Base-by-base conservation (phyloP, 345 rosid genomes). In the Citrus glauca region DNA sequence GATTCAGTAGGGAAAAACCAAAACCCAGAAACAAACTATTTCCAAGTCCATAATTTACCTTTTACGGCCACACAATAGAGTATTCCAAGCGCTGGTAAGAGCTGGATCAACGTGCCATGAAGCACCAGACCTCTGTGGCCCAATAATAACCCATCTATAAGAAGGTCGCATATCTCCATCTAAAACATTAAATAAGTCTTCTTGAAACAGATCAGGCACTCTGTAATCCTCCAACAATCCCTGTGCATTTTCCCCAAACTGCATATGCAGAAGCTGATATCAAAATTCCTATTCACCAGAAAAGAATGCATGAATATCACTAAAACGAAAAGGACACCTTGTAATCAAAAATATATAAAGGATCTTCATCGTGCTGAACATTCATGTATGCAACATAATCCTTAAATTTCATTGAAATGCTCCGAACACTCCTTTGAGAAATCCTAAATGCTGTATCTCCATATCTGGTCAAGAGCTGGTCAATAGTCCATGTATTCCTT, bases 51-150 rank as follows among this genome's bases (percentile, higher is more conserved):
- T 42, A 16, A 68, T 77, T 22, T 90, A 95, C 99, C 99, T 95
- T 87, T 95, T 95, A 67, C 91, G 93, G 71, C 99, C 99, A 59
- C 89, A 90, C 45, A 95, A 91, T 75, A 95, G 90, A 68, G 99
- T 93, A 86, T 95, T 95, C 99, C 99, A 95, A 69, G 99, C 99
- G 74, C 98, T 92, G 72, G 99, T 93, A 70, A 95, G 99, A 73
- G 99, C 92, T 42, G 99, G 99, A 84, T 95, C 98, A 73, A 95
- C 92, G 85, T 95, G 99, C 98, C 99, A 95, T 67, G 99, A 95
- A 50, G 99, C 99, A 80, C 99, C 99, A 66, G 98, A 95, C 82
- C 99, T 91, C 93, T 93, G 93, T 7, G 99, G 99, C 65, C 99
- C 99, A 77, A 95, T 86, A 63, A 95, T 92, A 81, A 95, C 85